Percentiles rank a stretch among this genome's conserved stretches.
These are phyloP conservation scores for Fraxinus anomala DNA, from an alignment of 257 asterid species.

Conservation along the genomic window DNA sequence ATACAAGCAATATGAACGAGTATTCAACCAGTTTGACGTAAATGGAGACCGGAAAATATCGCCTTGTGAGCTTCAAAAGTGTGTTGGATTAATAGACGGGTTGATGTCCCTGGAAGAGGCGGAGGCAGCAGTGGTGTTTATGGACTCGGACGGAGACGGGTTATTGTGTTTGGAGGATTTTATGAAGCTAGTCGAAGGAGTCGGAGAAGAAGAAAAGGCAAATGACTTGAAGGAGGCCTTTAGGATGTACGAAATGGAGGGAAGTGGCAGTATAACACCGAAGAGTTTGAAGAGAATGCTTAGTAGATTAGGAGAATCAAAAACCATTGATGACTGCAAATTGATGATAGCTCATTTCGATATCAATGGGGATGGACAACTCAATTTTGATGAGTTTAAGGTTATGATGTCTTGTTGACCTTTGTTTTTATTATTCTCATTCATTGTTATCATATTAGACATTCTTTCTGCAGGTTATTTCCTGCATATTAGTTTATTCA, in stretches of 20 bases:
- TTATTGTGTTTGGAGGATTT: slow-evolving; percentile 56
- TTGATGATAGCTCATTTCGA: slow-evolving; percentile 56
- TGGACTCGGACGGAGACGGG: slow-evolving; percentile 63
- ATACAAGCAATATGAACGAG: slow-evolving; percentile 27
- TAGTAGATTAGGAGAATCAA: slow-evolving; percentile 54
- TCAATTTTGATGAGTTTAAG: slow-evolving; percentile 58
- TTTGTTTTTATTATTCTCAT: not conserved
- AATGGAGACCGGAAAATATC: slow-evolving; percentile 43
- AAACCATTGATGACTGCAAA: slow-evolving; percentile 46
- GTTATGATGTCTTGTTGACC: slow-evolving; percentile 49
- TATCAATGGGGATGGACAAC: slow-evolving; percentile 61
- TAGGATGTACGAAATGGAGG: slow-evolving; percentile 56
- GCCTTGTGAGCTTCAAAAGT: slow-evolving; percentile 33
- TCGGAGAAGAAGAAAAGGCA: slow-evolving; percentile 49
- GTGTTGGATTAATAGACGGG: slow-evolving; percentile 12
- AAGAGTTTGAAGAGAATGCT: slow-evolving; percentile 61
- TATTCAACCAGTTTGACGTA: slow-evolving; percentile 37
- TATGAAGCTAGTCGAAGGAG: slow-evolving; percentile 45
- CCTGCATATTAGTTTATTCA: not conserved
- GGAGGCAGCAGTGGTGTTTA: slow-evolving; percentile 40
- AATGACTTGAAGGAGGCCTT: slow-evolving; percentile 51
- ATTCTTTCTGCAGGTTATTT: not conserved
- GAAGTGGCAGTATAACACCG: slow-evolving; percentile 60
- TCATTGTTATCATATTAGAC: not conserved
- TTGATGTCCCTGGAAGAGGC: slow-evolving; percentile 53